phyloP scores from a whole-genome alignment of 2,329 filamentous ascomycete genomes.

The Ilyonectria sp. region DNA sequence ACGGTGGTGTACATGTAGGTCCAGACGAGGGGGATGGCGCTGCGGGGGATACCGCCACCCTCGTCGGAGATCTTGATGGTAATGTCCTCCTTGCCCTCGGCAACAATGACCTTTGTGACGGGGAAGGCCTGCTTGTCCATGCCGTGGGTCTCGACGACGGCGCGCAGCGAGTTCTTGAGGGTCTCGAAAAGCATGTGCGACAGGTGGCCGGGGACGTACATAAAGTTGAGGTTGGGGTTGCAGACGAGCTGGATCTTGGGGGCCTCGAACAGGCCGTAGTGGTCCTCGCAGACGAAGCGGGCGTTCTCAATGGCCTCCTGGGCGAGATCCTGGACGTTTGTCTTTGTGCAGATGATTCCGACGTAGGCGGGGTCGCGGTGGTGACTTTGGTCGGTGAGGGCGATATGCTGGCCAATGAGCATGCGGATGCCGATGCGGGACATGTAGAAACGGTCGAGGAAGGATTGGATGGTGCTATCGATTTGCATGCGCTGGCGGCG shows the following conservation, averaged over 20 bases:
- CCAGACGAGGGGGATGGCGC: constrained; percentile 97
- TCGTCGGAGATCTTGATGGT: constrained; percentile 99
- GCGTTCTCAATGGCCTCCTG: constrained; percentile 99
- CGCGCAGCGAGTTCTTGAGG: constrained; percentile 96
- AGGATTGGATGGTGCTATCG: constrained; percentile 96
- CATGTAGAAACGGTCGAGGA: constrained; percentile 99
- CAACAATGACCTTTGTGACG: constrained; percentile 96
- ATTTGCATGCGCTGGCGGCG: constrained; percentile 98
- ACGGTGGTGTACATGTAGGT: constrained; percentile 99
- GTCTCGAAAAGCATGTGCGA: constrained; percentile 99
- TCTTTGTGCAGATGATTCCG: constrained; percentile 99
- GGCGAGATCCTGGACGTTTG: constrained; percentile 94
- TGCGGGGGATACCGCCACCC: constrained; percentile 94
- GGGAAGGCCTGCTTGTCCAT: constrained; percentile 97
- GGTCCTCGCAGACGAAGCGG: constrained; percentile 98
- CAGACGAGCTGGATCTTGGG: constrained; percentile 98
- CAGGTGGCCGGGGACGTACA: constrained; percentile 99
- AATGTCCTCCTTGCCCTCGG: constrained; percentile 98
- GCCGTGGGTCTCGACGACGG: constrained; percentile 95
- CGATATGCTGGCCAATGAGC: constrained; percentile 99
- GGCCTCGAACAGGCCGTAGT: constrained; percentile 97
- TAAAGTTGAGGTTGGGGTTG: constrained; percentile 94
- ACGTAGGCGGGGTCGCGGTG: constrained; percentile 94
- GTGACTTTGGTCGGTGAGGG: constrained; percentile 92
- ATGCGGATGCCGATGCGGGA: constrained; percentile 98